phyloP scores from a whole-genome alignment of 129 eudicot species.

The Flaveria trinervia region DNA sequence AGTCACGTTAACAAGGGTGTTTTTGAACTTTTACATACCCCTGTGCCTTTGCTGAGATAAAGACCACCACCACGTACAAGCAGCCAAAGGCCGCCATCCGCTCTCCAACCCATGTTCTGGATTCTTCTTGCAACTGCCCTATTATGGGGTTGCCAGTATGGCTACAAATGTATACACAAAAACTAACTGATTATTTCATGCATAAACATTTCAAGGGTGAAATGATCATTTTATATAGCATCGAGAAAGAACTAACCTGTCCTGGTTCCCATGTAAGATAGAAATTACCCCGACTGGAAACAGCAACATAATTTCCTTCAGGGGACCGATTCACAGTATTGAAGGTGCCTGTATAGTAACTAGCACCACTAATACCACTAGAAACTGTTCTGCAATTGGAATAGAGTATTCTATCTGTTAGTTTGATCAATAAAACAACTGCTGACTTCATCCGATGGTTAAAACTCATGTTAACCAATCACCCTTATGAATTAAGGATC shows the following conservation, averaged over 20 bases:
- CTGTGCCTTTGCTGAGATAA: conserved; percentile 95
- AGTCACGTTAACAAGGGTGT: neutral
- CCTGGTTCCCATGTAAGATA: conserved; percentile 99
- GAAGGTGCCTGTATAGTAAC: conserved; percentile 98
- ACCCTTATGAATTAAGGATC: conserved; percentile 20
- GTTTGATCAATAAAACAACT: conserved; percentile 2
- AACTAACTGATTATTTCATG: neutral
- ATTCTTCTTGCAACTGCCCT: conserved; percentile 93
- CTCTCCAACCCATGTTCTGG: conserved; percentile 99
- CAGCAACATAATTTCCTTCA: conserved; percentile 97
- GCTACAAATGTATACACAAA: conserved; percentile 47
- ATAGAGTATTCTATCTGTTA: conserved; percentile 29
- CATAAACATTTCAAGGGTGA: neutral
- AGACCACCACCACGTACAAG: conserved; percentile 99
- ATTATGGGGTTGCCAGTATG: conserved; percentile 99
- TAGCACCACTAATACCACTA: conserved; percentile 99
- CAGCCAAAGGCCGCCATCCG: conserved; percentile 99
- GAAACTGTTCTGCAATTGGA: conserved; percentile 97
- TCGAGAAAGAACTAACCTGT: conserved; percentile 55
- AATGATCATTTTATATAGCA: conserved; percentile 3
- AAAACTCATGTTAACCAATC: conserved; percentile 15
- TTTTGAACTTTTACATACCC: conserved; percentile 52
- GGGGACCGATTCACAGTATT: conserved; percentile 98
- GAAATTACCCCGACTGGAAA: conserved; percentile 99
- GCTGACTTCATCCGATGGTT: conserved; percentile 12